Evolutionary conservation across 352 stramenopile genomes (phyloP), one percentile per base, ranked within the genome.

Genomic region (Globisporangium echinulatum): DNA sequence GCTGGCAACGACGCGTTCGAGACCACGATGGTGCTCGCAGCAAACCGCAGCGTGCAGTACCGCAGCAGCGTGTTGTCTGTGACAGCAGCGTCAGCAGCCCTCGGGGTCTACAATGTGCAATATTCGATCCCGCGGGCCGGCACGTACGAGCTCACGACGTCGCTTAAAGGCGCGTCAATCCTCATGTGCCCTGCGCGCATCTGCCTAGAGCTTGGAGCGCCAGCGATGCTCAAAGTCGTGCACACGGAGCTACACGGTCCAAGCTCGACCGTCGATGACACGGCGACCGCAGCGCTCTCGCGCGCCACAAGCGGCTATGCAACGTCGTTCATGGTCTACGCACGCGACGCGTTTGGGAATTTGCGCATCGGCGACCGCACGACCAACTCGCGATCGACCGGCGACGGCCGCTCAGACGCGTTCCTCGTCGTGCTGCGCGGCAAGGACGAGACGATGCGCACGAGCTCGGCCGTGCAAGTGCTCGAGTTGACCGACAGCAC

Each of bases 341-440:
- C 94, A 2, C 73, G 92, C 1, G 96, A 99, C 62, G 85, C 84
- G 6, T 98, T 98, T 69, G 91, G 90, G 5, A 99, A 99, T 57
- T 58, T 97, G 46, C 77, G 95, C 43, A 79, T 69, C 19, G 85
- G 83, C 0, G 86, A 73, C 63, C 80, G 68, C 62, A 96, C 75
- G 13, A 83, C 72, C 0, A 74, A 89, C 62, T 92, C 83, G 5
- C 63, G 70, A n/a, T 67, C 69, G 4, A 94, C 73, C 36, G 89
- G 87, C 6, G 87, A 97, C 55, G 81, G 93, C 17, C 75, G 71
- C 54, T 97, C 88, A 1, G 96, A 98, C 59, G 86, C 79, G 13
- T 98, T 99, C 70, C 58, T 98, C 2, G 83, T 97, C 5, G 87
- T 79, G 0, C 75, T 98, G 9, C 70, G 58, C 0, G 79, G 90